These are phyloP conservation scores for Pleurotus tuber-regium DNA, from an alignment of 768 basidiomycete species.

Conservation along the genomic window DNA sequence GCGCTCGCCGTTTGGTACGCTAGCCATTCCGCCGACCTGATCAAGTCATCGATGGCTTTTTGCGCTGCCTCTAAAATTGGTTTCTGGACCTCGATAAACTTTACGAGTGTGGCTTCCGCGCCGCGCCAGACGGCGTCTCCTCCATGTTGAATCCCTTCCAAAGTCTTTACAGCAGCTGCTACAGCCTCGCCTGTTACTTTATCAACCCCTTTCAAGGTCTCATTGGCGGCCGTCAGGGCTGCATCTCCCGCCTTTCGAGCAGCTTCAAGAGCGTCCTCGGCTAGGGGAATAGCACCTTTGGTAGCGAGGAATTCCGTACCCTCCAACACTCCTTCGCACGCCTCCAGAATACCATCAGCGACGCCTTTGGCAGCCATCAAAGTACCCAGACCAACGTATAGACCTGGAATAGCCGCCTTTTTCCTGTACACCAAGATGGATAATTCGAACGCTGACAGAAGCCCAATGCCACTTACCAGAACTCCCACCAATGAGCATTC, in stretches of 20 bases:
- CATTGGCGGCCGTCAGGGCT: neutral
- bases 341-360: neutral
- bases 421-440: neutral
- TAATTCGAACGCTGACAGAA: neutral
- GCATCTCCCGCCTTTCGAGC: neutral
- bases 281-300: neutral
- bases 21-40: slow-evolving; percentile 9
- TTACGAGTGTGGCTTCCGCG: neutral
- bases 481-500: neutral
- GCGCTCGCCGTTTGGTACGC: slow-evolving; percentile 9
- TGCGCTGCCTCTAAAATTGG: neutral
- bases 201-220: neutral
- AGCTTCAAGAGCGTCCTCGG: slow-evolving; percentile 1
- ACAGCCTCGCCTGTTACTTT: neutral
- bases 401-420: neutral
- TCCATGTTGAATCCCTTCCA: neutral
- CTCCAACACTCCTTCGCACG: neutral
- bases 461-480: neutral
- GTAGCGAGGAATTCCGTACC: neutral
- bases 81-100: neutral
- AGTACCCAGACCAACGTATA: neutral
- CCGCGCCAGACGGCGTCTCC: neutral
- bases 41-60: slow-evolving; percentile 1
- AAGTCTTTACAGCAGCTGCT: neutral
- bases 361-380: neutral